These are phyloP conservation scores for Hygrocybe coccinea DNA, from an alignment of 768 basidiomycete genomes.

Conservation along the genomic window DNA sequence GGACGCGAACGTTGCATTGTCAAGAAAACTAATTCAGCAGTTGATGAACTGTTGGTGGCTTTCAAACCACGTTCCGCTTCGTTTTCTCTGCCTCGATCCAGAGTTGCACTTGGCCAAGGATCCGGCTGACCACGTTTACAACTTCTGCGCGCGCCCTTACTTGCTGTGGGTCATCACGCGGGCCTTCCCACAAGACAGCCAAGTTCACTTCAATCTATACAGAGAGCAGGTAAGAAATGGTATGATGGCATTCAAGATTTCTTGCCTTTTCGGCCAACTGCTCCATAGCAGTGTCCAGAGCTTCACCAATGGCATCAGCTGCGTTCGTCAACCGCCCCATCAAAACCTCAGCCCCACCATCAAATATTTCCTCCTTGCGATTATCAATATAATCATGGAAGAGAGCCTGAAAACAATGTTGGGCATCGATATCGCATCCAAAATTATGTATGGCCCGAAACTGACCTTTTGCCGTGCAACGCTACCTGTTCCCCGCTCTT, in stretches of 20 bases:
- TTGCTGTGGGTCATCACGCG: conserved; percentile 46
- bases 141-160: conserved; percentile 36
- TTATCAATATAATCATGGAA: conserved; percentile 44
- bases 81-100: conserved; percentile 41
- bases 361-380: conserved; percentile 48
- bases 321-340: conserved; percentile 43
- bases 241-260: conserved; percentile 6
- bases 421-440: neutral
- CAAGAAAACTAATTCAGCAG: neutral
- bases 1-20: too few species aligned
- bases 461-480: conserved; percentile 57
- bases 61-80: neutral
- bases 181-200: conserved; percentile 56
- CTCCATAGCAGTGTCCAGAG: conserved; percentile 42
- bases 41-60: neutral
- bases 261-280: conserved; percentile 55
- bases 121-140: conserved; percentile 32
- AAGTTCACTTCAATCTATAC: conserved; percentile 49
- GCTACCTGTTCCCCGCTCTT: conserved; percentile 50
- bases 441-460: conserved; percentile 3
- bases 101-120: conserved; percentile 41
- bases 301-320: conserved; percentile 46
- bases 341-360: conserved; percentile 47
- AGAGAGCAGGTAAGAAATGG: conserved; percentile 1
- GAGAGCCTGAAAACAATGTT: conserved; percentile 31